These are phyloP conservation scores for Salinomyces thailandicus DNA, from an alignment of 2,329 filamentous ascomycete species.

Conservation along the genomic window DNA sequence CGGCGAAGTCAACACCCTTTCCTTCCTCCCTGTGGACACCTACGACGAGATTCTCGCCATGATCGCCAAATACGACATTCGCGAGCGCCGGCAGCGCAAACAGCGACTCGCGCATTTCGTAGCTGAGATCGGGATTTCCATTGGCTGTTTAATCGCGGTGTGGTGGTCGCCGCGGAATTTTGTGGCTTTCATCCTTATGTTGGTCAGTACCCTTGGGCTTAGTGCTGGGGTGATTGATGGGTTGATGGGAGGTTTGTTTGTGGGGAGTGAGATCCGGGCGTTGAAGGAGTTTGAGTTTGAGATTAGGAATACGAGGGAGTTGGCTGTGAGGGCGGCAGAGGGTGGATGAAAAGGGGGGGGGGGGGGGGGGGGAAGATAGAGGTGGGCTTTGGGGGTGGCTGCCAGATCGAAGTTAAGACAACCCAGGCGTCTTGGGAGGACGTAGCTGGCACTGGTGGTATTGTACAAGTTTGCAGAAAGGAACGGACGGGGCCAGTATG, in stretches of 20 bases:
- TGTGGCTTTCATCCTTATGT: constrained; percentile 67
- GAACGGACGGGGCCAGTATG: no score
- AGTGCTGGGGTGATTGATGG: constrained; percentile 71
- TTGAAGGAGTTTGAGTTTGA: constrained; percentile 93
- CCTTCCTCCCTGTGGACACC: constrained; percentile 12
- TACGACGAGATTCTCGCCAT: constrained; percentile 67
- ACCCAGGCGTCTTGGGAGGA: no score
- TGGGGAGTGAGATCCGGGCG: constrained; percentile 69
- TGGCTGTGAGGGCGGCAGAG: constrained; percentile 14
- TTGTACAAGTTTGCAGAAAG: no score
- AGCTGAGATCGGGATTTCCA: constrained; percentile 52
- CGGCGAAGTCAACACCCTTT: background rate
- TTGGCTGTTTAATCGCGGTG: constrained; percentile 67
- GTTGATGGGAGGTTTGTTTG: constrained; percentile 76
- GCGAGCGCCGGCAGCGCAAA: constrained; percentile 62
- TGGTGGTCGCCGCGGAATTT: constrained; percentile 77
- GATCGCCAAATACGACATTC: constrained; percentile 55
- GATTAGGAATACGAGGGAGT: constrained; percentile 54
- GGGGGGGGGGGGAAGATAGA: no score
- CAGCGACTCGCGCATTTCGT: constrained; percentile 67
- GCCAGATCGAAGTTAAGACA: no score
- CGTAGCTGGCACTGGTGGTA: no score
- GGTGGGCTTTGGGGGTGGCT: no score
- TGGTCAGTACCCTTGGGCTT: constrained; percentile 69
- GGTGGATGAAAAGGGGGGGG: no score